Base-by-base conservation (phyloP, 345 rosid species). In the Populus davidiana region DNA sequence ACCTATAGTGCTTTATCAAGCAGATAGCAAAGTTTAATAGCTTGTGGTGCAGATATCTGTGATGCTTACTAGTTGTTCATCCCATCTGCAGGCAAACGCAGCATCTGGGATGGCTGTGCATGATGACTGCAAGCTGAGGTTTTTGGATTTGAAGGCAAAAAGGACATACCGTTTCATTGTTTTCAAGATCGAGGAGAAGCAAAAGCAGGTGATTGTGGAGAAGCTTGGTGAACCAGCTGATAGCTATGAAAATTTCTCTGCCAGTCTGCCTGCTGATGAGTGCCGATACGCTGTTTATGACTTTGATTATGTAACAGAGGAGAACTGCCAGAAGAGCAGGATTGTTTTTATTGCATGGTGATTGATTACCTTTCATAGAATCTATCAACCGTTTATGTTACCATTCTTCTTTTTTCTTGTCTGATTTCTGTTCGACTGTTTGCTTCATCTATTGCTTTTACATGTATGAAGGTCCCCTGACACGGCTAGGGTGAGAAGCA, bases 71-170 rank as follows among this genome's bases (percentile, higher is more conserved):
- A 50, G 70, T 25, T 31, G 67, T 66, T 21, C 9, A 29, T 67
- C 6, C 7, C 12, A 41, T 80, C 67, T 67, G 43, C 76, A 90
- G 92, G 91, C 91, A 25, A 90, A 90, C 4, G 90, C 92, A 2
- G 90, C 90, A 9, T 90, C 92, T 12, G 94, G 94, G 23, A 89
- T 90, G 87, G 92, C 92, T 65, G 94, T 90, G 77, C 86, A 90
- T 52, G 94, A 89, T 80, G 94, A 89, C 52, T 90, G 94, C 91
- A 90, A 90, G 86, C 86, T 90, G 82, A 90, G 76, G 73, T 89
- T 90, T 66, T 77, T 89, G 68, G 90, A 90, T 49, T 74, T 90
- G 87, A 90, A 90, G 84, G 85, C 94, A 0, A 90, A 89, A 77
- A 83, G 94, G 84, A 90, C 91, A 11, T 78, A 81, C 67, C 92